Evolutionary conservation across 1,139 yeast genomes (phyloP).

Genomic region (Wickerhamomyces sp.): DNA sequence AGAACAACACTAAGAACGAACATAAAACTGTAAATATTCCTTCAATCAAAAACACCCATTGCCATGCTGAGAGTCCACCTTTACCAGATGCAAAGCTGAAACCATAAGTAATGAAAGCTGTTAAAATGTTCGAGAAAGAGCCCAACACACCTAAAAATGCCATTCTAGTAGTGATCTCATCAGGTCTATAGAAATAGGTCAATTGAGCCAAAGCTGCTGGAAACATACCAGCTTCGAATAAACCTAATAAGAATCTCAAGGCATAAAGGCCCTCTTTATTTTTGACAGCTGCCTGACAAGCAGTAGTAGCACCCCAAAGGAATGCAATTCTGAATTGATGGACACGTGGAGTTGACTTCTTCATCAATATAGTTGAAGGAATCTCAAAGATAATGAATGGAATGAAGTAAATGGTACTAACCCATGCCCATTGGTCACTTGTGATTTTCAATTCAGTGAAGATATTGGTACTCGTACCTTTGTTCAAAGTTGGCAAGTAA

Average conservation of each 20-base stretch:
- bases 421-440: slow-evolving; percentile 15
- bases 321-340: slow-evolving; percentile 12
- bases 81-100: slow-evolving; percentile 21
- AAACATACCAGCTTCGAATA: slow-evolving; percentile 38
- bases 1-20: slow-evolving; percentile 28
- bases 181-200: slow-evolving; percentile 13
- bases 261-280: slow-evolving; percentile 30
- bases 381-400: slow-evolving; percentile 13
- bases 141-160: slow-evolving; percentile 11
- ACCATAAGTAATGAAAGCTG: slow-evolving; percentile 11
- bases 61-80: slow-evolving; percentile 33
- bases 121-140: slow-evolving; percentile 6
- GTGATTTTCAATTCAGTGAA: too few species aligned
- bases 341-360: slow-evolving; percentile 11
- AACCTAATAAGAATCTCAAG: slow-evolving; percentile 35
- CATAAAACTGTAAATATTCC: slow-evolving; percentile 33
- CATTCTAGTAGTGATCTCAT: slow-evolving; percentile 11
- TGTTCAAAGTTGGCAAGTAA: slow-evolving; percentile 9
- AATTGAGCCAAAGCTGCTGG: slow-evolving; percentile 27
- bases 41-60: slow-evolving; percentile 36
- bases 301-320: slow-evolving; percentile 11
- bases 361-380: slow-evolving; percentile 11
- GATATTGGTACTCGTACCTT: slow-evolving; percentile 6
- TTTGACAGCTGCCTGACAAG: slow-evolving; percentile 13
- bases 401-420: slow-evolving; percentile 8